Evolutionary conservation across 306 rosid species (phyloP).

Genomic region (Cucurbita maxima): DNA sequence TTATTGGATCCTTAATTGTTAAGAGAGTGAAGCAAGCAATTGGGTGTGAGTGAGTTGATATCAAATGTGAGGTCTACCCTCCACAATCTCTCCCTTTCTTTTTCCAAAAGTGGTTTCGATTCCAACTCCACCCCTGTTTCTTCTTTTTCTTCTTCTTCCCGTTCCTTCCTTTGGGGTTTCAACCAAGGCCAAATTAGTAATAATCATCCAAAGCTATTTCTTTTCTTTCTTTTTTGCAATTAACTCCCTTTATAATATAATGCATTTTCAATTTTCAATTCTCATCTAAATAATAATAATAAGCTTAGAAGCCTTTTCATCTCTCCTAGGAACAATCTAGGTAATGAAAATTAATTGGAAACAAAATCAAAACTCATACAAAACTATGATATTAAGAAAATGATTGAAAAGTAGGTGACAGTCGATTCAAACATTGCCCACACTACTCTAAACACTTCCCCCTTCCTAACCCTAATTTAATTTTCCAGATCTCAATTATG

Average conservation of each 20-base stretch:
- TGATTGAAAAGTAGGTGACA: not conserved
- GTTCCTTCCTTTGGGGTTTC: not conserved
- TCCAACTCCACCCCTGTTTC: not conserved
- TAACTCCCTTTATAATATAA: too few species aligned
- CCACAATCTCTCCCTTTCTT: constrained; percentile 25
- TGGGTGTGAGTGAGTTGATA: not conserved
- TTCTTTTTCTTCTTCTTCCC: not conserved
- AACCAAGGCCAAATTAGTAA: not conserved
- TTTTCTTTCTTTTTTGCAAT: too few species aligned
- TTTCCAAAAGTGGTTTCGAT: constrained; percentile 24
- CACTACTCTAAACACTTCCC: not conserved
- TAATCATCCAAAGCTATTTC: not conserved
- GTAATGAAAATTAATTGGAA: not conserved
- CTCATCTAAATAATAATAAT: too few species aligned
- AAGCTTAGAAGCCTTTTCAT: not conserved
- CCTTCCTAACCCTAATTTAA: not conserved
- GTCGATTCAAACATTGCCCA: not conserved
- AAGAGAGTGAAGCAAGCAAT: constrained; percentile 29
- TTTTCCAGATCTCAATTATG: not conserved
- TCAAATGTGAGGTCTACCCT: constrained; percentile 37
- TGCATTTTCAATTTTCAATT: too few species aligned
- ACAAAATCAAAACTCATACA: not conserved
- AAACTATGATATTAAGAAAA: not conserved
- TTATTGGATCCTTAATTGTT: constrained; percentile 32
- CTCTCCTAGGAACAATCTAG: not conserved